phyloP scores from a whole-genome alignment of 331 rosid species.

The Dryas integrifolia region DNA sequence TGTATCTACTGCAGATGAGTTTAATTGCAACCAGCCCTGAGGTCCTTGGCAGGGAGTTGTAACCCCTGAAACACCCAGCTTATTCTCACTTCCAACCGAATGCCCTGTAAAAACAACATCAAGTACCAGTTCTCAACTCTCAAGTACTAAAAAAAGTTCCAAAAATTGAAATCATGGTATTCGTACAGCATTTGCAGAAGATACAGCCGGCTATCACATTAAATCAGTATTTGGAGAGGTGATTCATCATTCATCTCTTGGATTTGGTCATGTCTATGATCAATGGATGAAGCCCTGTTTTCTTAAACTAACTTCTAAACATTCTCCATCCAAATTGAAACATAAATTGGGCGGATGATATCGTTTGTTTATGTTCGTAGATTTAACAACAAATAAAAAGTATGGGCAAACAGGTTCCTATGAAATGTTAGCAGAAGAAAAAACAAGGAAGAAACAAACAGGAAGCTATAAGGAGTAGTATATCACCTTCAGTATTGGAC shows the following conservation, averaged over 20 bases:
- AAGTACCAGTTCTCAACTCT: conserved; percentile 1
- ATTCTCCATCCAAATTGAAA: conserved; percentile 30
- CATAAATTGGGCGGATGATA: conserved; percentile 11
- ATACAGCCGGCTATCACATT: conserved; percentile 27
- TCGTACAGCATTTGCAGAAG: conserved; percentile 39
- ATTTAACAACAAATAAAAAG: conserved; percentile 8
- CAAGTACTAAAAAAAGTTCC: conserved; percentile 10
- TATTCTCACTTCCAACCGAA: conserved; percentile 31
- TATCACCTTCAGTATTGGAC: conserved; percentile 50
- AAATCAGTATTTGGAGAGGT: conserved; percentile 33
- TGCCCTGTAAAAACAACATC: conserved; percentile 39
- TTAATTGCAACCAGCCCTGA: conserved; percentile 30
- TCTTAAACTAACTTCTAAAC: conserved; percentile 25
- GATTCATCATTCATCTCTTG: conserved; percentile 35
- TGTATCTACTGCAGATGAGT: conserved; percentile 40
- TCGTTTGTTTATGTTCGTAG: conserved; percentile 18
- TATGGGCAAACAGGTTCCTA: neutral
- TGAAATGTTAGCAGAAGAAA: conserved; percentile 1
- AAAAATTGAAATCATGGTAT: neutral
- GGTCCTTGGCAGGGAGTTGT: conserved; percentile 32
- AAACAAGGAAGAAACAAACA: conserved; percentile 4
- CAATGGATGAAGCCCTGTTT: conserved; percentile 33
- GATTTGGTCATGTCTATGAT: conserved; percentile 26
- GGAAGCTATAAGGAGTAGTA: conserved; percentile 21
- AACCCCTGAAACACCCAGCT: conserved; percentile 45